phyloP scores from a whole-genome alignment of 768 basidiomycete genomes.

The Phaffia tasmanica region DNA sequence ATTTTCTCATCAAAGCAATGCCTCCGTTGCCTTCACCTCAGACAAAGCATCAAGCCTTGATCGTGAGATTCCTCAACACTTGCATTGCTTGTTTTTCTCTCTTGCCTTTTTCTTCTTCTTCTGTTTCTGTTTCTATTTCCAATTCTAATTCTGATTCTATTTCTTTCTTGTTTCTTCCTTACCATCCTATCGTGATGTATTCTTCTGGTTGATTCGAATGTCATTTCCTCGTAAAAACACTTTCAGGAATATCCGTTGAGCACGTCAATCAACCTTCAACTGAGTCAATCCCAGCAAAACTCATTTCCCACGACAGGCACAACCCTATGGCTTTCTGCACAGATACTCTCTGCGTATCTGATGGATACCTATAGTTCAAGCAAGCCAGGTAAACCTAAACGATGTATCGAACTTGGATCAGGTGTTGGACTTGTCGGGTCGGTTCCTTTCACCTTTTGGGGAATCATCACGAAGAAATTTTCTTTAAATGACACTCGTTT shows the following conservation, averaged over 20 bases:
- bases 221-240: too few species aligned
- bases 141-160: too few species aligned
- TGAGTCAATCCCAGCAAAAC: too few species aligned
- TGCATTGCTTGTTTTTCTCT: background rate
- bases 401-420: slow-evolving; percentile 61
- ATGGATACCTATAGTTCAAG: background rate
- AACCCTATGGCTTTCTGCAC: slow-evolving; percentile 3
- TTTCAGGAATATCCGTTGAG: too few species aligned
- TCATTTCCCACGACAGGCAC: background rate
- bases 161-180: too few species aligned
- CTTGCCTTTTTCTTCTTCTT: background rate
- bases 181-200: too few species aligned
- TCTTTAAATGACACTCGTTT: too few species aligned
- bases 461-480: too few species aligned
- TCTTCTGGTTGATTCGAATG: background rate
- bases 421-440: too few species aligned
- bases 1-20: too few species aligned
- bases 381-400: slow-evolving; percentile 26
- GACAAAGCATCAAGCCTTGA: background rate
- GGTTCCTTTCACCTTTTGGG: too few species aligned
- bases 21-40: background rate
- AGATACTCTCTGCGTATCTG: background rate
- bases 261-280: too few species aligned
- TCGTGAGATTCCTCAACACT: background rate
- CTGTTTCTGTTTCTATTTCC: background rate